Conservation (phyloP, 345 rosid species). For the Boechera divaricarpa region DNA sequence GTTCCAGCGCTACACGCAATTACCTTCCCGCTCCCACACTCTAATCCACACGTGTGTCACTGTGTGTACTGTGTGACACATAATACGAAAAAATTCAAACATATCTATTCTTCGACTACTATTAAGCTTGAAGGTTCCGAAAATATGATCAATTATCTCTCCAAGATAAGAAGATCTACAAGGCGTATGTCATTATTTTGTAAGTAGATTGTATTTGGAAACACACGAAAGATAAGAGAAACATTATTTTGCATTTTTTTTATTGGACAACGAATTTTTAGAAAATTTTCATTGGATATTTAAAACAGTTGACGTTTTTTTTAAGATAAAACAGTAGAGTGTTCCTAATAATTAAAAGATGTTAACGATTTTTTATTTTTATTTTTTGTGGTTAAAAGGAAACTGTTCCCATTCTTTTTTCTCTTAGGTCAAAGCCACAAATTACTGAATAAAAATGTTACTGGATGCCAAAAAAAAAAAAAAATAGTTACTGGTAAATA, state of each 20-base stretch:
- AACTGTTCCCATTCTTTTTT: neutral
- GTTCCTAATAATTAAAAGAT: neutral
- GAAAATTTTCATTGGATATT: too few relatives aligned
- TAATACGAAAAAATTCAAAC: neutral
- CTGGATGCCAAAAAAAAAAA: neutral
- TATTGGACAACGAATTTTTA: too few relatives aligned
- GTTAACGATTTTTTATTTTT: too few relatives aligned
- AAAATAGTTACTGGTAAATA: neutral
- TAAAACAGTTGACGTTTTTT: too few relatives aligned
- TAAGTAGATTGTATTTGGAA: neutral
- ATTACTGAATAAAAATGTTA: neutral
- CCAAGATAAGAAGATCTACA: neutral
- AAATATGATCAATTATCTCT: neutral
- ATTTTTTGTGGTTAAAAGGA: neutral
- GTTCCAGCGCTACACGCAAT: constrained; percentile 47
- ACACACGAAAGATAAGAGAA: neutral
- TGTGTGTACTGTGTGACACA: neutral
- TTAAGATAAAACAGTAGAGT: neutral
- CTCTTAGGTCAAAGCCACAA: neutral
- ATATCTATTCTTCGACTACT: neutral
- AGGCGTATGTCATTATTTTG: neutral
- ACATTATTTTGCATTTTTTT: neutral
- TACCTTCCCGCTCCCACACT: constrained; percentile 22
- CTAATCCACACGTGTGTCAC: constrained; percentile 37
- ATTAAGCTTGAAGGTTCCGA: neutral